Conservation (phyloP, 345 rosid genomes). For the Sonneratia caseolaris region DNA sequence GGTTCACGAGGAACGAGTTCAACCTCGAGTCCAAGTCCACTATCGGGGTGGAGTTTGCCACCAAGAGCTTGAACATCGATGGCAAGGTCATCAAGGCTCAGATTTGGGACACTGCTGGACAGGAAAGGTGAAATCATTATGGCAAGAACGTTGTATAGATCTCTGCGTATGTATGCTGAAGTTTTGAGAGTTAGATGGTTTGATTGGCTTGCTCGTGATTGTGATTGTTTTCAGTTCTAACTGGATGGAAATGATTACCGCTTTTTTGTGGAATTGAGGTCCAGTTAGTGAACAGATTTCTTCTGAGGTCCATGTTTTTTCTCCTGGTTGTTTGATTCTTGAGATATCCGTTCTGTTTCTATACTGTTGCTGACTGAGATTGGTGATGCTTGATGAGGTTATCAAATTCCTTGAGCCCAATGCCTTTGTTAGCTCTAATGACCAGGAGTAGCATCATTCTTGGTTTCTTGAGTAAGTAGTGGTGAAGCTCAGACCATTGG, state of each 20-base stretch:
- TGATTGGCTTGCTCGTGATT: not conserved
- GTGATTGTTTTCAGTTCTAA: not conserved
- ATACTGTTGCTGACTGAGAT: not conserved
- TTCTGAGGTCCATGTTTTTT: too few species aligned
- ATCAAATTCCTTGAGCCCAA: not conserved
- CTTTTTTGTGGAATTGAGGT: not conserved
- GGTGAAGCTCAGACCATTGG: not conserved
- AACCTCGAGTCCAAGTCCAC: constrained; percentile 52
- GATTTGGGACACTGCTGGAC: constrained; percentile 41
- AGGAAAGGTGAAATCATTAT: constrained; percentile 7
- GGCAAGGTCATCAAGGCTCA: constrained; percentile 19
- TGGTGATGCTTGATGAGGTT: not conserved
- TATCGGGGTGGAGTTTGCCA: constrained; percentile 49
- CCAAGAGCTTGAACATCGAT: constrained; percentile 33
- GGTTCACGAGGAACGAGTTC: constrained; percentile 44
- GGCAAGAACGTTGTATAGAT: too few species aligned
- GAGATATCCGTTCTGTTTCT: not conserved
- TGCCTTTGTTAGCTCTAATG: not conserved
- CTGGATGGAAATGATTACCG: not conserved
- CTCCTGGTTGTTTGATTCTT: not conserved
- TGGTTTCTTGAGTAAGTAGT: not conserved
- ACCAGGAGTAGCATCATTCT: not conserved
- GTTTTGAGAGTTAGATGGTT: not conserved
- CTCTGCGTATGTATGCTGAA: too few species aligned
- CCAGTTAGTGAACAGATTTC: not conserved